Base-by-base conservation (phyloP, 2,329 filamentous ascomycete genomes). In the Ambrosiella beaveri region DNA sequence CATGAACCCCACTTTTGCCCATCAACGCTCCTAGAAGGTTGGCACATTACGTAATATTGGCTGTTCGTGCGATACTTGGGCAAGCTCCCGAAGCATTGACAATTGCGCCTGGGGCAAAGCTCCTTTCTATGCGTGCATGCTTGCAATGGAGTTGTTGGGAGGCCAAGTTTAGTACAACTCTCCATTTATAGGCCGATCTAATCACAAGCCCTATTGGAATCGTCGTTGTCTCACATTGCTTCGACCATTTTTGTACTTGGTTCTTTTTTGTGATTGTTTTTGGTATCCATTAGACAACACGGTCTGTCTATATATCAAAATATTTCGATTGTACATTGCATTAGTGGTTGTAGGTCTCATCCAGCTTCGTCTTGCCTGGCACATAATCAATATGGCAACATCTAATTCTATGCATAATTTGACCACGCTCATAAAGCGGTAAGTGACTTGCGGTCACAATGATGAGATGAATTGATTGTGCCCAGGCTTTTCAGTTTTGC, bases 381-480 rank as follows among this genome's bases (percentile, higher is more conserved):
- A 47, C 44, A 38, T 45, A 17, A 15, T 52, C 64, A 71, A 61
- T 62, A 90, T 90, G 85, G 80, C 84, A 64, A 82, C 82, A 64
- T 74, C 82, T 62, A 86, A 79, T 72, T 87, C 89, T 66, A 96
- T 97, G 88, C 84, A 97, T 73, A 97, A 95, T 69, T 75, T 98
- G 62, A 94, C 89, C 40, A 98, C 93, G 57, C 81, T 98, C 67
- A 96, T 98, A 75, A 98, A 98, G 80, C 83, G 93, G 93, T 97
- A 80, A 65, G 80, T 51, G 27, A 27, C 27, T 27, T 27, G 27
- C 3, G 27, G 27, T 27, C 27, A 27, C 2, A 27, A 27, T 27
- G 27, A 27, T 27, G 27, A 27, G 27, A 27, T 27, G 27, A 27
- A 27, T 49, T 49, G 19, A 45, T 54, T 15, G 17, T 17, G 36